These are phyloP conservation scores for Monosporascus sp. DNA, from an alignment of 2,329 filamentous ascomycete genomes.

Conservation along the genomic window DNA sequence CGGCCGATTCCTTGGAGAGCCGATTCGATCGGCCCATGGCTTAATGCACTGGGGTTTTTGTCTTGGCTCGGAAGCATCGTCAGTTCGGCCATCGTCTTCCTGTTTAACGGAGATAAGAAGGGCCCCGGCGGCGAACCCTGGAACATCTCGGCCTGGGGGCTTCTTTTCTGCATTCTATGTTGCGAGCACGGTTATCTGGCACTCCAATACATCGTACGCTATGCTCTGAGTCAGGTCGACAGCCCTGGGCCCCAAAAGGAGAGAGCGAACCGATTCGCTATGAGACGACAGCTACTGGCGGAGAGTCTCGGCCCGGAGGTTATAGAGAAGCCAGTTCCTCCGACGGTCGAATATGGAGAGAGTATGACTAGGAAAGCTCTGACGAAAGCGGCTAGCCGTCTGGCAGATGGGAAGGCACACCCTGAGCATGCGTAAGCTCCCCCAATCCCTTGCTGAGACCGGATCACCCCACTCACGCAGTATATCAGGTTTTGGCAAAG, in stretches of 20 bases:
- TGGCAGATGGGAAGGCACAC: conserved; percentile 40
- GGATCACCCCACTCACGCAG: background rate
- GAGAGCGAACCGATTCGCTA: conserved; percentile 70
- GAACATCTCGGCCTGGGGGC: conserved; percentile 71
- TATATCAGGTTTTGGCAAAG: conserved; percentile 52
- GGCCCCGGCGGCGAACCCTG: conserved; percentile 62
- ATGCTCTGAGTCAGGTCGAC: conserved; percentile 73
- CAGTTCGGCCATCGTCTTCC: conserved; percentile 79
- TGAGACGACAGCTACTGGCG: conserved; percentile 74
- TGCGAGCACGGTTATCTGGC: conserved; percentile 88
- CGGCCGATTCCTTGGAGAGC: conserved; percentile 84
- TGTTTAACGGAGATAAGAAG: conserved; percentile 69
- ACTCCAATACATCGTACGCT: conserved; percentile 65
- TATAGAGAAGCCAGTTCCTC: conserved; percentile 41
- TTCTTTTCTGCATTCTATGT: conserved; percentile 77
- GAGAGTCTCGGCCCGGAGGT: conserved; percentile 60
- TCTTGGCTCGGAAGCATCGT: conserved; percentile 90
- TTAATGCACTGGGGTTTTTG: conserved; percentile 80
- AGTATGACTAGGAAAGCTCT: conserved; percentile 60
- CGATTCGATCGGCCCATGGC: conserved; percentile 91
- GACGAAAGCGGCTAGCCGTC: conserved; percentile 56
- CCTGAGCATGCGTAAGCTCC: conserved; percentile 45
- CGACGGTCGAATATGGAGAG: conserved; percentile 46
- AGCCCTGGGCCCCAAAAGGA: conserved; percentile 83
- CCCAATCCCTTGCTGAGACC: background rate